Conservation (phyloP, 441 rosid genomes). For the Adansonia grandidieri region DNA sequence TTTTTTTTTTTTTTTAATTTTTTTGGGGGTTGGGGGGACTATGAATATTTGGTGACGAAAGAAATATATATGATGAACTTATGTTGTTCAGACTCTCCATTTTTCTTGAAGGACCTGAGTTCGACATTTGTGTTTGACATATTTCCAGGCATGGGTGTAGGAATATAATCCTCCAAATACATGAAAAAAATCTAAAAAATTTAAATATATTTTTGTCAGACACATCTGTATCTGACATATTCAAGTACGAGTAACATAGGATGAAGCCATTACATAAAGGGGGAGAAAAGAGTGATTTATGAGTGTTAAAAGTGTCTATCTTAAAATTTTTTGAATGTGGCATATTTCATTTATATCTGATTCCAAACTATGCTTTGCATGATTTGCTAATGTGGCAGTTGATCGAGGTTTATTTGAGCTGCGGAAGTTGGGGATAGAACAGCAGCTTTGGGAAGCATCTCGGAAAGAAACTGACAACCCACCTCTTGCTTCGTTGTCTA, state of each 20-base stretch:
- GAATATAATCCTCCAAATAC: no score
- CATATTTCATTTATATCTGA: background rate
- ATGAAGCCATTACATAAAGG: background rate
- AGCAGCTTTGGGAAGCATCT: slow-evolving; percentile 96
- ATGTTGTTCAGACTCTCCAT: no score
- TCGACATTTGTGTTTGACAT: no score
- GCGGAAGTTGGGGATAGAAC: slow-evolving; percentile 89
- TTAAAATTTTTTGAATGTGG: background rate
- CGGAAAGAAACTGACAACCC: slow-evolving; percentile 69
- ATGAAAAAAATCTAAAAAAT: no score
- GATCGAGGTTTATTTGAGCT: slow-evolving; percentile 86
- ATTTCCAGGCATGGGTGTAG: no score
- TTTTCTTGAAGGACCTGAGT: no score
- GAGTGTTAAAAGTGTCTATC: background rate
- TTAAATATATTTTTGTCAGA: no score
- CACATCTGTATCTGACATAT: no score
- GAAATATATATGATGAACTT: background rate
- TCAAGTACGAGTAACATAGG: background rate
- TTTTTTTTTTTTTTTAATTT: no score
- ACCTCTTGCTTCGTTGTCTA: slow-evolving; percentile 29
- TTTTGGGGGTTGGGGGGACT: no score
- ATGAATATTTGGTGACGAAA: background rate
- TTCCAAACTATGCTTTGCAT: background rate
- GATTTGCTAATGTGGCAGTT: slow-evolving; percentile 45
- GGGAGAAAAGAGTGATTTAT: background rate